A percentile compares a stretch with the other conserved stretches of the same genome.
Conservation (phyloP, 1,284 basidiomycete species). For the Singerocomus inundabilis region DNA sequence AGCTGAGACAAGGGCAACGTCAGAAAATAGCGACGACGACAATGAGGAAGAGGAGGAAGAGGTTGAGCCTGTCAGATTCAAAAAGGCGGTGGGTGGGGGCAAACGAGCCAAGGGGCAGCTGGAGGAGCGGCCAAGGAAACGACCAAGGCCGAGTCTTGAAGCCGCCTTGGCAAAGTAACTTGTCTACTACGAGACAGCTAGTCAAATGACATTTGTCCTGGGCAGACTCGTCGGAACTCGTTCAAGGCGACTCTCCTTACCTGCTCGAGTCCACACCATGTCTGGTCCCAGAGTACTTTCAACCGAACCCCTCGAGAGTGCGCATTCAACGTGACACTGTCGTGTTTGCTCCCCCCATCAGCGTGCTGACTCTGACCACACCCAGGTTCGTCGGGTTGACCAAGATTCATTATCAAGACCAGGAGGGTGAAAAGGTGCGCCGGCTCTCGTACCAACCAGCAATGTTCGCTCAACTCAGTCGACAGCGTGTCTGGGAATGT, state of each 20-base stretch:
- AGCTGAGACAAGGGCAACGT: slow-evolving; percentile 30
- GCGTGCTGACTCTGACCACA: neutral
- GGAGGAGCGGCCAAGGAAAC: slow-evolving; percentile 21
- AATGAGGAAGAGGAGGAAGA: neutral
- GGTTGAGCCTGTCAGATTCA: neutral
- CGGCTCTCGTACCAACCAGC: neutral
- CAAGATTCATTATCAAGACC: slow-evolving; percentile 73
- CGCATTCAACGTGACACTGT: slow-evolving; percentile 64
- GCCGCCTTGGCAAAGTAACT: neutral
- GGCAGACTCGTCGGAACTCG: slow-evolving; percentile 1
- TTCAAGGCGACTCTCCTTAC: neutral
- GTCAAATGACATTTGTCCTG: slow-evolving; percentile 9
- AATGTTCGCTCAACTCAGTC: neutral
- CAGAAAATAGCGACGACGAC: slow-evolving; percentile 20
- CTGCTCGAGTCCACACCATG: slow-evolving; percentile 15
- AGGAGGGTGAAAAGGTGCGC: slow-evolving; percentile 66
- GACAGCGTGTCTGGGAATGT: slow-evolving; percentile 82
- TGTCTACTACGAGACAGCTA: neutral
- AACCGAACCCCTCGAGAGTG: slow-evolving; percentile 47
- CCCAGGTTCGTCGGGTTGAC: slow-evolving; percentile 72
- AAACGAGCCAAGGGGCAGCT: slow-evolving; percentile 15
- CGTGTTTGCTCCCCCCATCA: no score
- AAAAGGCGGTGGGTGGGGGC: slow-evolving; percentile 1
- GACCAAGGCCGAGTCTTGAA: slow-evolving; percentile 5
- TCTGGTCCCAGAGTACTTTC: slow-evolving; percentile 39